phyloP scores from a whole-genome alignment of 768 basidiomycete species.

The Pisolithus orientalis region DNA sequence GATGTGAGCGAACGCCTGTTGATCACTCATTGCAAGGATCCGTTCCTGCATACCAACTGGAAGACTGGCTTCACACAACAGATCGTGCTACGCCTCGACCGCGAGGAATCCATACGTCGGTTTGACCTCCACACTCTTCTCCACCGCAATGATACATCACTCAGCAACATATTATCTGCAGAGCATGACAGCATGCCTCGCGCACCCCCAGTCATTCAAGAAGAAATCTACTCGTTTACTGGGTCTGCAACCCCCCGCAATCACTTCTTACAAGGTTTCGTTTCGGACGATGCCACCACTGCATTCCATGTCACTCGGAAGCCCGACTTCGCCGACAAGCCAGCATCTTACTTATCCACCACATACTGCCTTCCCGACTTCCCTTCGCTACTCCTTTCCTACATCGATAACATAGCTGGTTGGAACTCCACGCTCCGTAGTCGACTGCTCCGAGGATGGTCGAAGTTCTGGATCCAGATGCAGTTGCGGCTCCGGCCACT shows the following conservation, averaged over 20 bases:
- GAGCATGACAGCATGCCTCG: not conserved
- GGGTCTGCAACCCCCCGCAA: not conserved
- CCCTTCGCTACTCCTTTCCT: not conserved
- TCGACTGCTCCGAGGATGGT: not conserved
- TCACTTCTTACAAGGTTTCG: not conserved
- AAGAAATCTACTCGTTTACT: not conserved
- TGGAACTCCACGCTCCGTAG: not conserved
- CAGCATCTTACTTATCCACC: not conserved
- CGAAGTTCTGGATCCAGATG: not conserved
- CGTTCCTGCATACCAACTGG: conserved; percentile 20
- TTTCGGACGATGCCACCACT: not conserved
- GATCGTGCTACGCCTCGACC: conserved; percentile 11
- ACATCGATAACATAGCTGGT: not conserved
- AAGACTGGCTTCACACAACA: conserved; percentile 17
- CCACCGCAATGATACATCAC: not conserved
- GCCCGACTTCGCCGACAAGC: not conserved
- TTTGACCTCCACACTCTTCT: conserved; percentile 2
- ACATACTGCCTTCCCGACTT: not conserved
- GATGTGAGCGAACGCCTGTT: conserved; percentile 22
- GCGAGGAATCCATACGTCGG: conserved; percentile 3
- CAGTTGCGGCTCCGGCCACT: too few species aligned
- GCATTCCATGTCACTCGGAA: not conserved
- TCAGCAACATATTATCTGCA: not conserved
- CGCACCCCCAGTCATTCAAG: not conserved
- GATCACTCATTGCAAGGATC: conserved; percentile 23